Percentiles rank a stretch among this genome's conserved stretches.
phyloP scores from a whole-genome alignment of 441 rosid species.

The Geranium incanum region DNA sequence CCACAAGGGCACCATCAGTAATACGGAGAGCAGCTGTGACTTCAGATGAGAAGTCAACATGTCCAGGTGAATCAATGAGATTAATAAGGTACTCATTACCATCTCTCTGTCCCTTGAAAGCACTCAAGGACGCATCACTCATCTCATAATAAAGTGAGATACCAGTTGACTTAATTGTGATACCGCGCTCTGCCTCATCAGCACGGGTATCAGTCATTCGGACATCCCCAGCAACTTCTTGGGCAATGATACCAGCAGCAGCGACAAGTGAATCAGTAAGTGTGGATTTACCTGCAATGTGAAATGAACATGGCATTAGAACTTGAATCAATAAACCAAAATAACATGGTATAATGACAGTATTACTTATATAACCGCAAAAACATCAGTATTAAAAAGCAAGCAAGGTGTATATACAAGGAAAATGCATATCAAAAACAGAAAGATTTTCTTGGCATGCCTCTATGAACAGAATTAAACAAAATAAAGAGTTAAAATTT shows the following conservation, averaged over 20 bases:
- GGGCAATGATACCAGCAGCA: constrained; percentile 75
- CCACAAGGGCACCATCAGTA: constrained; percentile 83
- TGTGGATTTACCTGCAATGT: constrained; percentile 47
- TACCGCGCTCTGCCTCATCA: constrained; percentile 71
- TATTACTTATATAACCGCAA: not conserved
- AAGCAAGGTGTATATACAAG: not conserved
- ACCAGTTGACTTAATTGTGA: constrained; percentile 66
- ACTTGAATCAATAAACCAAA: not conserved
- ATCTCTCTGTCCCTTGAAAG: constrained; percentile 38
- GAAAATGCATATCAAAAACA: too few relatives aligned
- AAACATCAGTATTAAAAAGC: not conserved
- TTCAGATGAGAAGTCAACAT: constrained; percentile 79
- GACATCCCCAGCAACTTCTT: constrained; percentile 73
- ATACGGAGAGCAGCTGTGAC: constrained; percentile 87
- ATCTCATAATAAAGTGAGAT: constrained; percentile 58
- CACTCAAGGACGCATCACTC: constrained; percentile 37
- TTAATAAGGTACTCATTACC: constrained; percentile 80
- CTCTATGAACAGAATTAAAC: too few relatives aligned
- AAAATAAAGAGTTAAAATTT: too few relatives aligned
- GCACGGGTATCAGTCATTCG: constrained; percentile 72
- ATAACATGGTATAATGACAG: not conserved
- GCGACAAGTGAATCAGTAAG: constrained; percentile 71
- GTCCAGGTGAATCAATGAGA: constrained; percentile 81
- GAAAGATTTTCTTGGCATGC: too few relatives aligned
- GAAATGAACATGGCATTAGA: not conserved